These are phyloP conservation scores for Metschnikowia santaceciliae DNA, from an alignment of 805 yeast species.

Conservation along the genomic window DNA sequence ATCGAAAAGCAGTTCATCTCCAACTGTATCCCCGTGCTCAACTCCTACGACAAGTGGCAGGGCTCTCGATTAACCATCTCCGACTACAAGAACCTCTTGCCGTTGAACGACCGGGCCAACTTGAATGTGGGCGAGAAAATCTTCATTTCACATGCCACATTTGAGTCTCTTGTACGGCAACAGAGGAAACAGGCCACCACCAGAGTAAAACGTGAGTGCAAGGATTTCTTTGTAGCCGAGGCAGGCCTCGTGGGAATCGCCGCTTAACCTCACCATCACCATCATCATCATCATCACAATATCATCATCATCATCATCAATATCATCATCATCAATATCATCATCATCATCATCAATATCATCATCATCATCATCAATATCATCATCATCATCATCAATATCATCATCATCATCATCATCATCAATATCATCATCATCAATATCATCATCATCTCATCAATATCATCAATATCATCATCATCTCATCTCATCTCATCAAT, in stretches of 20 bases:
- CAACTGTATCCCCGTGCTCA: conserved; percentile 35
- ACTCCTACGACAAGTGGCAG: conserved; percentile 38
- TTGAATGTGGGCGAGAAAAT: conserved; percentile 9
- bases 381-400: too few species aligned
- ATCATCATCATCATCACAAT: too few species aligned
- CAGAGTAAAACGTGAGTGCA: conserved; percentile 6
- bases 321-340: too few species aligned
- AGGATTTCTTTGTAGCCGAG: conserved; percentile 14
- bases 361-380: too few species aligned
- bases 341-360: too few species aligned
- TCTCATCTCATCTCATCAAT: too few species aligned
- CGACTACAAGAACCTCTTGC: conserved; percentile 10
- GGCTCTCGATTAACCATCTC: conserved; percentile 15
- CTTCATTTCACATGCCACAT: conserved; percentile 12
- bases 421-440: too few species aligned
- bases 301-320: too few species aligned
- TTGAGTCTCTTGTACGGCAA: conserved; percentile 9
- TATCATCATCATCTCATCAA: too few species aligned
- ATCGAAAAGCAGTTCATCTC: conserved; percentile 35
- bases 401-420: too few species aligned
- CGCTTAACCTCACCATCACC: neutral
- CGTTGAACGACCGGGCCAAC: conserved; percentile 8
- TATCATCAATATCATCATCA: too few species aligned
- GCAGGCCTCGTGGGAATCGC: conserved; percentile 13
- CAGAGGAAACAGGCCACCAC: conserved; percentile 3